Evolutionary conservation across 1,284 basidiomycete genomes (phyloP), one percentile per base, ranked within the genome.

Genomic region (Entoloma clypeatum): DNA sequence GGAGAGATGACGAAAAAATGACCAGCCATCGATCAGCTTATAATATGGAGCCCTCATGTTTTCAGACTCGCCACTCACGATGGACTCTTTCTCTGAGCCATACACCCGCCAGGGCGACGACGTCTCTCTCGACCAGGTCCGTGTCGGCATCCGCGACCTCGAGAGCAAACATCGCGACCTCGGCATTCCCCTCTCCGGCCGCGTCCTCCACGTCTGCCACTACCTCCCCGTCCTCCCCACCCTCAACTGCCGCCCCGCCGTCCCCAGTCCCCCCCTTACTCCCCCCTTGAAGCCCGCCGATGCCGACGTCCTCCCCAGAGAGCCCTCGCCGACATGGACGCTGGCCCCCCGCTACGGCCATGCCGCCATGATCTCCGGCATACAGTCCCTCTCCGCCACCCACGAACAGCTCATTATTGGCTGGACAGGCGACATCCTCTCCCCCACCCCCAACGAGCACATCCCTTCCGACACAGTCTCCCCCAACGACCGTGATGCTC

Each of bases 291-390:
- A 62, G 41, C 50, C 66, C 2, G 54, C 64, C 2, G 74, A 78
- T 48, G 72, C 74, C 13, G 63, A 67, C 18, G 40, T 28, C 10
- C 23, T 49, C 1, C 22, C 45, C 4, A 37, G 43, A 1, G 45
- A 52, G 8, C 37, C 51, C 7, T 34, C 56, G 4, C 51, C 51
- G n/a, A 26, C 54, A 9, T 99, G 95, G 95, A 77, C 81, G 8
- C 69, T 99, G 7, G 68, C 78, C 7, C 79, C 84, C 3, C 76
- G 94, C 25, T 84, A 92, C 43, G 95, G 93, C 16, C 95, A 99
- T 63, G 82, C 91, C 4, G 95, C 95, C 6, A 92, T 99, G 86
- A 87, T 95, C 52, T 88, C 86, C 36, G 95, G 96, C 25, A 93
- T 98, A 56, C 79, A 84, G 43, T 88, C 85, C 3, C 77, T 99